Conservation (phyloP, 129 eudicot species). For the Cynara cardunculus region DNA sequence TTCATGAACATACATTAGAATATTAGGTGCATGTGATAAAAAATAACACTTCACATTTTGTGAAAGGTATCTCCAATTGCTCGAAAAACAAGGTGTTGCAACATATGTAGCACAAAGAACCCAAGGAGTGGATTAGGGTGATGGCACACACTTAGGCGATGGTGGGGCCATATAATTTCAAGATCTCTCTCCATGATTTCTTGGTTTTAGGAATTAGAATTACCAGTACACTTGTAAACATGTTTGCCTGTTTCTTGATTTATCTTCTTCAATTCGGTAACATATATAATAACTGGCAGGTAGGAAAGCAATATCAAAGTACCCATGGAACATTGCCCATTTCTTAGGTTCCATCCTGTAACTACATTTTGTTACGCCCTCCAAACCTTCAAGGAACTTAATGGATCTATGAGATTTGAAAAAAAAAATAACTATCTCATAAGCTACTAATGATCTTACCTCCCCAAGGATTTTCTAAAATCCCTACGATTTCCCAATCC, state of each 20-base stretch:
- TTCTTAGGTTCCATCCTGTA: neutral
- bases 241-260: neutral
- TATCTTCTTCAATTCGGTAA: neutral
- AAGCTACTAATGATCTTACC: constrained; percentile 4
- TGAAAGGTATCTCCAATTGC: constrained; percentile 12
- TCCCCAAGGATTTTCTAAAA: neutral
- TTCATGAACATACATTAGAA: constrained; percentile 37
- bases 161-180: constrained; percentile 5
- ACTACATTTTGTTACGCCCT: neutral
- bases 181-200: neutral
- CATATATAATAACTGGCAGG: constrained; percentile 9
- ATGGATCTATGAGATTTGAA: neutral
- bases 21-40: constrained; percentile 20
- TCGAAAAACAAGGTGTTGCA: neutral
- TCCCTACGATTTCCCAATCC: neutral
- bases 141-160: neutral
- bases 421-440: neutral
- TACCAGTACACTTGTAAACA: neutral
- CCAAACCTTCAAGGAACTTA: constrained; percentile 1
- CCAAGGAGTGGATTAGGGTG: constrained; percentile 15
- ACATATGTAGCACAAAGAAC: constrained; percentile 7
- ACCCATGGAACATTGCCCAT: neutral
- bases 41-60: neutral
- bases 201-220: neutral
- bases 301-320: constrained; percentile 8